Evolutionary conservation across 768 basidiomycete genomes (phyloP).

Genomic region (Pleurotus platypus): DNA sequence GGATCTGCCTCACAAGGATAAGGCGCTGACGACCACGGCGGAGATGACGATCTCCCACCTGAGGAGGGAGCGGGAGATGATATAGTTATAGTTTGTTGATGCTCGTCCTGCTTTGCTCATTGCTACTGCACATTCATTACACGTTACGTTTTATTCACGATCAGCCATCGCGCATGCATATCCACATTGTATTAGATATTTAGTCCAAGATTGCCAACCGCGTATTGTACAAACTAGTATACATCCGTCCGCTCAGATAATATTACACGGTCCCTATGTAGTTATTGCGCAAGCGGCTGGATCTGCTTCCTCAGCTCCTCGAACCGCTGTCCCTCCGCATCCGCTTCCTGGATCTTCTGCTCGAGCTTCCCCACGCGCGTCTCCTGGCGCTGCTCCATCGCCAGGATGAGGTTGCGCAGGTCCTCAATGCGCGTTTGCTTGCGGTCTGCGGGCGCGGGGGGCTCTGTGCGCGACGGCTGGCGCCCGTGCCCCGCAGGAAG

Average conservation of each 20-base stretch:
- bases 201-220: background rate
- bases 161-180: background rate
- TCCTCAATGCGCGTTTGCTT: slow-evolving; percentile 64
- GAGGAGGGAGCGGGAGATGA: slow-evolving; percentile 36
- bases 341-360: slow-evolving; percentile 59
- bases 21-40: slow-evolving; percentile 18
- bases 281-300: background rate
- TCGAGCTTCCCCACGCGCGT: slow-evolving; percentile 56
- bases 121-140: too few relatives aligned
- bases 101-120: background rate
- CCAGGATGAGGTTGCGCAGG: slow-evolving; percentile 62
- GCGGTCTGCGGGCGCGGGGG: slow-evolving; percentile 19
- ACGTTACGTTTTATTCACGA: too few relatives aligned
- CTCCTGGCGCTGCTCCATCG: slow-evolving; percentile 73
- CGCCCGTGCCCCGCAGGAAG: slow-evolving; percentile 17
- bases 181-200: background rate
- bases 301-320: slow-evolving; percentile 44
- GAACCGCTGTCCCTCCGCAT: slow-evolving; percentile 51
- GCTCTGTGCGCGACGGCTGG: slow-evolving; percentile 11
- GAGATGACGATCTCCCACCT: slow-evolving; percentile 43
- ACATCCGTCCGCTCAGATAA: background rate
- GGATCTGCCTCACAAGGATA: slow-evolving; percentile 13
- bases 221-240: background rate
- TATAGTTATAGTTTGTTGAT: background rate
- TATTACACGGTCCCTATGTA: background rate